Evolutionary conservation across 441 rosid species (phyloP), one percentile per base, ranked within the genome.

Genomic region (Adansonia madagascariensis): DNA sequence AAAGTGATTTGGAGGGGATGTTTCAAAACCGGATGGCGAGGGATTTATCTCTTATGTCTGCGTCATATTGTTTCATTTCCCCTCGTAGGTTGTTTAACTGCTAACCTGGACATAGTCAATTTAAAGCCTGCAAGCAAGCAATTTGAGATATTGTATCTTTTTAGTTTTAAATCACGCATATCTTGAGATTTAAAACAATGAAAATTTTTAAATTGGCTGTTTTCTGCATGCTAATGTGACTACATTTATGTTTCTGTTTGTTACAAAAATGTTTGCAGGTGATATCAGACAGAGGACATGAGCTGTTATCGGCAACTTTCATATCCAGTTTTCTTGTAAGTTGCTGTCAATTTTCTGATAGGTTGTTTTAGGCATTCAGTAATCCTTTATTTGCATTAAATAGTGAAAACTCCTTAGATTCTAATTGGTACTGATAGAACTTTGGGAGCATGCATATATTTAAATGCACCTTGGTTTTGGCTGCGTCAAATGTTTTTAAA

Each of bases 211-310:
- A 15, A 47, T 55, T 10, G 27, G 15, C 7, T 72, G 50, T 56
- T 63, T 80, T 72, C 49, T 55, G 49, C 63, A 47, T 18, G 0
- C 18, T 68, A 47, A 68, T 46, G 73, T 69, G 59, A 69, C n/a
- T 74, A 10, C 43, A 10, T 67, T 53, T 44, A 31, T 18, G 39
- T 61, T n/a, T 50, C n/a, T 35, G 17, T 59, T 35, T 80, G 9
- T 44, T 69, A 4, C 56, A 49, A 31, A 59, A 68, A 69, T 76
- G n/a, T 67, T 80, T 79, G 81, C 83, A 93, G 99, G 89, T 86
- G 77, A 89, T 91, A 78, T 81, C 98, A 10, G 96, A 91, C 73
- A 87, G 95, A 84, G 98, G 98, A 66, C 82, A 92, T 71, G 91
- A 91, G 91, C 86, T 95, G 72, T 89, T 95, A 52, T 90, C 99